phyloP scores from a whole-genome alignment of 345 rosid species.

The Syzygium oleosum region DNA sequence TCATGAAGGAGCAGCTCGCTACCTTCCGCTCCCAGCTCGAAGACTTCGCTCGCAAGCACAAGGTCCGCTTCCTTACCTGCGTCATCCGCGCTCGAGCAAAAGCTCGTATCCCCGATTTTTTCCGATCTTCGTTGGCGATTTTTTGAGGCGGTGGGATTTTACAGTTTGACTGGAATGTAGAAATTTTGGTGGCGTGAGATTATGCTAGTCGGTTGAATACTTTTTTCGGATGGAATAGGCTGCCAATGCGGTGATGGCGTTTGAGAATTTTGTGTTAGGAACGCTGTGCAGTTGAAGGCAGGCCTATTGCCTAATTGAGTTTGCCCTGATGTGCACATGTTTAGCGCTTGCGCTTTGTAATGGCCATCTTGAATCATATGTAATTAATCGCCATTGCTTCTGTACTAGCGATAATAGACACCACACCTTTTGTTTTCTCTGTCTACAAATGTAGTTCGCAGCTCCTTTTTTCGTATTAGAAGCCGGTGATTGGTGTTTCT shows the following conservation, averaged over 20 bases:
- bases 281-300: background rate
- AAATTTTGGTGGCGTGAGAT: background rate
- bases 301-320: background rate
- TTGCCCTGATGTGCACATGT: background rate
- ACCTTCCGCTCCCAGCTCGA: constrained; percentile 83
- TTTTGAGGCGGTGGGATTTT: background rate
- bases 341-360: background rate
- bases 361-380: background rate
- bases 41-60: constrained; percentile 90
- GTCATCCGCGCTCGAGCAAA: background rate
- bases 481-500: background rate
- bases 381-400: background rate
- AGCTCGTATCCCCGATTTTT: background rate
- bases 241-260: background rate
- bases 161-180: background rate
- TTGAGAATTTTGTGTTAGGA: background rate
- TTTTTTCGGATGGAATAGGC: background rate
- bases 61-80: constrained; percentile 28
- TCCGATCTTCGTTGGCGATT: background rate
- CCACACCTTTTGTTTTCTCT: background rate
- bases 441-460: background rate
- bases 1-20: constrained; percentile 94
- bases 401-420: background rate
- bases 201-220: background rate
- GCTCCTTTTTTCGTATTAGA: background rate